These are phyloP conservation scores for Aspergillus viridinutans DNA, from an alignment of 2,329 filamentous ascomycete species.

Conservation along the genomic window DNA sequence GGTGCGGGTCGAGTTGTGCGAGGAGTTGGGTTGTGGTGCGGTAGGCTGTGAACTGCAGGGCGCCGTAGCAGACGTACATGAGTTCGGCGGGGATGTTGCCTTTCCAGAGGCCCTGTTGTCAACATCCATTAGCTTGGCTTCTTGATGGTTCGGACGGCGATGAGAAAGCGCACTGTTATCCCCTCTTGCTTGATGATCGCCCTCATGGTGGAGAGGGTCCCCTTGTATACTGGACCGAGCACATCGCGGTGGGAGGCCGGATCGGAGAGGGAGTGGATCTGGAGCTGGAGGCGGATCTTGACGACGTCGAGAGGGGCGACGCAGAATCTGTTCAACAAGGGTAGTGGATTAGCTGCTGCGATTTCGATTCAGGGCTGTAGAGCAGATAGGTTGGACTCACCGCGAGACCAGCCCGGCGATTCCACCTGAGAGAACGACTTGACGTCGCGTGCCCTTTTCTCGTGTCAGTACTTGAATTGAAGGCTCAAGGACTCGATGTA, in stretches of 20 bases:
- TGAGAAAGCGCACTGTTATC: slow-evolving; percentile 51
- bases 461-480: neutral
- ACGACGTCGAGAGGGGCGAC: slow-evolving; percentile 94
- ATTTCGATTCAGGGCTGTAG: neutral
- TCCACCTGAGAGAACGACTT: slow-evolving; percentile 63
- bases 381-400: slow-evolving; percentile 41
- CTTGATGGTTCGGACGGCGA: neutral
- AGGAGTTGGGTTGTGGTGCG: slow-evolving; percentile 68
- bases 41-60: slow-evolving; percentile 86
- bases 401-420: slow-evolving; percentile 83
- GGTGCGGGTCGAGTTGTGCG: slow-evolving; percentile 46
- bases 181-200: slow-evolving; percentile 79
- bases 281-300: slow-evolving; percentile 95
- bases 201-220: slow-evolving; percentile 69
- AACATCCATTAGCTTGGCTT: neutral
- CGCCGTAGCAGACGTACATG: slow-evolving; percentile 88
- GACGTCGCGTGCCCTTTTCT: slow-evolving; percentile 58
- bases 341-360: neutral
- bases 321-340: slow-evolving; percentile 62
- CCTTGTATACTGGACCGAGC: slow-evolving; percentile 57
- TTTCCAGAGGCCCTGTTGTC: slow-evolving; percentile 73
- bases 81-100: slow-evolving; percentile 94
- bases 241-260: slow-evolving; percentile 56
- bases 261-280: slow-evolving; percentile 77
- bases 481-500: neutral